phyloP scores from a whole-genome alignment of 176 grass and related monocot species.

The Avena atlantica region DNA sequence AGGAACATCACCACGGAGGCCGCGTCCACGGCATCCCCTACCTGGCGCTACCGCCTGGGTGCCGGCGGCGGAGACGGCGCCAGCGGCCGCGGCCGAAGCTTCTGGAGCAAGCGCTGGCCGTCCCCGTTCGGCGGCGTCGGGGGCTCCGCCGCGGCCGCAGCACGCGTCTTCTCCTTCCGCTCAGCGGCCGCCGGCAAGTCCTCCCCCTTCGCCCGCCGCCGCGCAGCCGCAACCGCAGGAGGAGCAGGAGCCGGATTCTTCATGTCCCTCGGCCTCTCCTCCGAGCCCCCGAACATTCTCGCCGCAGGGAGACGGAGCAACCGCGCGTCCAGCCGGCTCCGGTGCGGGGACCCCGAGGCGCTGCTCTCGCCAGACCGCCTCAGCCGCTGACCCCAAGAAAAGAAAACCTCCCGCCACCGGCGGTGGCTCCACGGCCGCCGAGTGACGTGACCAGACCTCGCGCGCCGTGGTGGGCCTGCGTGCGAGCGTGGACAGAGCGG shows the following conservation, averaged over 20 bases:
- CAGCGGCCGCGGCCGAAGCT: slow-evolving; percentile 39
- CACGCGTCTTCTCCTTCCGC: slow-evolving; percentile 85
- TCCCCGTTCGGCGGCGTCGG: slow-evolving; percentile 70
- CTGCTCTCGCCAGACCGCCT: slow-evolving; percentile 93
- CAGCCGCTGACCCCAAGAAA: slow-evolving; percentile 40
- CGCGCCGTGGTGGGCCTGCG: slow-evolving; percentile 47
- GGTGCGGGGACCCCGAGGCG: slow-evolving; percentile 94
- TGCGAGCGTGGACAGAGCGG: slow-evolving; percentile 15
- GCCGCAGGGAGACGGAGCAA: slow-evolving; percentile 38
- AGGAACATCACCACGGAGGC: slow-evolving; percentile 58
- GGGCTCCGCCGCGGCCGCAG: slow-evolving; percentile 50
- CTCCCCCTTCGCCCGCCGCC: slow-evolving; percentile 69
- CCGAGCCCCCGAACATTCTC: slow-evolving; percentile 57
- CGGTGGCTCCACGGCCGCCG: not conserved
- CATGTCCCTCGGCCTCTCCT: slow-evolving; percentile 55
- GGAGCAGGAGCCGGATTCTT: slow-evolving; percentile 54
- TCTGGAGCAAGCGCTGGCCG: slow-evolving; percentile 98
- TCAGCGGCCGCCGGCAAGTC: slow-evolving; percentile 55
- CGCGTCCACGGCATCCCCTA: slow-evolving; percentile 65
- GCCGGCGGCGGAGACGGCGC: slow-evolving; percentile 27
- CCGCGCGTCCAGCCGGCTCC: slow-evolving; percentile 67
- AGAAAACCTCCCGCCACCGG: not conserved
- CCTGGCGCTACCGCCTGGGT: slow-evolving; percentile 64
- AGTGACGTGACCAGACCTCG: not conserved
- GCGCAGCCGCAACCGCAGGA: not conserved